Conservation (phyloP, 2,329 filamentous ascomycete genomes). For the Cladophialophora chaetospira region DNA sequence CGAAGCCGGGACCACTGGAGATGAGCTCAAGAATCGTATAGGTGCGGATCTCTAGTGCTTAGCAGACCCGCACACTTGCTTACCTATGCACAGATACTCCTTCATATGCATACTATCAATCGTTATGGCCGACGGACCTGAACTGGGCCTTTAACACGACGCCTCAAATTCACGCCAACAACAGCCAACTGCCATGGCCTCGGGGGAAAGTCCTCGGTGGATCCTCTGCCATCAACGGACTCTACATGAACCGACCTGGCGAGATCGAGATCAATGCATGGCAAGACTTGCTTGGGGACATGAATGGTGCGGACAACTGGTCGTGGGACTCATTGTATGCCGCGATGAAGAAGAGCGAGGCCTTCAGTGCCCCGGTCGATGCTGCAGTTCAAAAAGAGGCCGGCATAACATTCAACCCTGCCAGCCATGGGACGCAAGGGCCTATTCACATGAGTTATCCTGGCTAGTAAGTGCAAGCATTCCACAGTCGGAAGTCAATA, state of each 20-base stretch:
- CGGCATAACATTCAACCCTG: slow-evolving; percentile 43
- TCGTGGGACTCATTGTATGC: slow-evolving; percentile 40
- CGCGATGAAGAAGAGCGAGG: slow-evolving; percentile 42
- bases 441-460: slow-evolving; percentile 54
- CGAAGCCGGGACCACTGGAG: slow-evolving; percentile 38
- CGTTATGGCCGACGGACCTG: slow-evolving; percentile 40
- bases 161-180: slow-evolving; percentile 35
- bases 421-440: slow-evolving; percentile 48
- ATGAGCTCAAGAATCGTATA: slow-evolving; percentile 39
- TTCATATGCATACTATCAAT: slow-evolving; percentile 39
- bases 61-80: slow-evolving; percentile 12
- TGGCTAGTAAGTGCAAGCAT: slow-evolving; percentile 34
- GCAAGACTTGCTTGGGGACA: slow-evolving; percentile 38
- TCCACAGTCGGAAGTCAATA: background rate
- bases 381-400: slow-evolving; percentile 39
- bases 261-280: slow-evolving; percentile 40
- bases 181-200: slow-evolving; percentile 39
- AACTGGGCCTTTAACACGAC: slow-evolving; percentile 40
- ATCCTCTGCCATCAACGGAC: slow-evolving; percentile 42
- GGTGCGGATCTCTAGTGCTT: slow-evolving; percentile 30
- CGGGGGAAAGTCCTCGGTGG: slow-evolving; percentile 41
- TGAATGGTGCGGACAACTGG: slow-evolving; percentile 42
- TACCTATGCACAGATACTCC: slow-evolving; percentile 36
- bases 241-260: slow-evolving; percentile 41
- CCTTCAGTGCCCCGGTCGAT: slow-evolving; percentile 45